Percentiles rank a stretch among this genome's conserved stretches.
These are phyloP conservation scores for Podospora tetraspora DNA, from an alignment of 495 filamentous ascomycete genomes.

Conservation along the genomic window DNA sequence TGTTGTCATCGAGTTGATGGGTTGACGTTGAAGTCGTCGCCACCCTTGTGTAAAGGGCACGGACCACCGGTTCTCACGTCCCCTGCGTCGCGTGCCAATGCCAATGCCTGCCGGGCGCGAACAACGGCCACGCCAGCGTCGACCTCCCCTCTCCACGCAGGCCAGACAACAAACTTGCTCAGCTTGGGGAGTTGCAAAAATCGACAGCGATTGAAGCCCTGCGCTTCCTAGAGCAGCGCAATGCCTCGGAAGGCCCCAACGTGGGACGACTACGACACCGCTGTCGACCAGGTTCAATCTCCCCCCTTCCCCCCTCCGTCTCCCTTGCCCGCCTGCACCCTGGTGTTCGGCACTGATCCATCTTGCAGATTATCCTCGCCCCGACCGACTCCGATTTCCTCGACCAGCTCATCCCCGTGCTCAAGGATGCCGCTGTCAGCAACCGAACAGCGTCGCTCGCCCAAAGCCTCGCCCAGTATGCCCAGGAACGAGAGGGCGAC, in stretches of 20 bases:
- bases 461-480: conserved; percentile 71
- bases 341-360: background rate
- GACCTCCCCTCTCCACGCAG: background rate
- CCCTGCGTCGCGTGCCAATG: background rate
- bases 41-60: background rate
- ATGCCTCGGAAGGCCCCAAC: conserved; percentile 47
- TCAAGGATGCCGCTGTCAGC: conserved; percentile 81
- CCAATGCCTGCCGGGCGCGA: background rate
- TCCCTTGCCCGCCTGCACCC: background rate
- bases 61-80: background rate
- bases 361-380: conserved; percentile 75
- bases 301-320: background rate
- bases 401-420: conserved; percentile 86
- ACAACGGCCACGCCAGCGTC: background rate
- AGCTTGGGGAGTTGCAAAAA: background rate
- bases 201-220: conserved; percentile 7
- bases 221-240: conserved; percentile 14
- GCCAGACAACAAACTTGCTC: background rate
- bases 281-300: conserved; percentile 44
- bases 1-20: background rate
- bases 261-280: conserved; percentile 51
- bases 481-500: conserved; percentile 77
- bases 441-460: conserved; percentile 67
- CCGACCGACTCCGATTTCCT: conserved; percentile 90
- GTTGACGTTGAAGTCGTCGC: background rate